Evolutionary conservation across 2,329 filamentous ascomycete genomes (phyloP), one percentile per base, ranked within the genome.

Genomic region (Chaetoscypha palmicola): DNA sequence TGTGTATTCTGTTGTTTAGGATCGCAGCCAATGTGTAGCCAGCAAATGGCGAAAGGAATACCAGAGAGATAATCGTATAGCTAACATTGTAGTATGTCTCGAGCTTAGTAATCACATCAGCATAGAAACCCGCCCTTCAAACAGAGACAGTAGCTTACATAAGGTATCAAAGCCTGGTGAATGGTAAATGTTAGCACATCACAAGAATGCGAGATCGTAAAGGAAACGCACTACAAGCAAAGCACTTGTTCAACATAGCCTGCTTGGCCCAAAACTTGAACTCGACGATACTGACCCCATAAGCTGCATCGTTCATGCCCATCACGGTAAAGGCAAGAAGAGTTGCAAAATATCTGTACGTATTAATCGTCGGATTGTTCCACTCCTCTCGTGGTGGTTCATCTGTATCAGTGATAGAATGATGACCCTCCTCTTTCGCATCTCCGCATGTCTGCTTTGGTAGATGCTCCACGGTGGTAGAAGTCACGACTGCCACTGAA

Each of bases 281-380:
- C n/a, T n/a, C n/a, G n/a, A n/a, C n/a, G n/a, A n/a, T n/a, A 17
- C 12, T 19, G 8, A 21, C 49, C 12, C 52, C 52, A 35, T 48
- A 53, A 22, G 76, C 76, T 14, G 74, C 81, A 62, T 86, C 83
- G 53, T 82, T 83, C 65, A 81, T 73, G 9, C 83, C 83, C 70
- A 83, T 78, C 17, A 83, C 66, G 16, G 80, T 65, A 51, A 87
- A 78, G 3, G 72, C 70, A 62, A 74, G 77, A 52, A 81, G 75
- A 3, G 78, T 73, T 1, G 76, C 68, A 14, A 76, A 59, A 39
- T 78, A 77, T 19, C 81, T 74, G 52, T 68, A 80, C 1, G 75
- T 62, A 58, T 83, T 86, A 38, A 69, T 67, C 7, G 64, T 61
- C n/a, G 40, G 38, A 8, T 32, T 14, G 12, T 41, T 41, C 38